Evolutionary conservation across 169 alveolate species (phyloP).

Genomic region (Besnoitia besnoiti): DNA sequence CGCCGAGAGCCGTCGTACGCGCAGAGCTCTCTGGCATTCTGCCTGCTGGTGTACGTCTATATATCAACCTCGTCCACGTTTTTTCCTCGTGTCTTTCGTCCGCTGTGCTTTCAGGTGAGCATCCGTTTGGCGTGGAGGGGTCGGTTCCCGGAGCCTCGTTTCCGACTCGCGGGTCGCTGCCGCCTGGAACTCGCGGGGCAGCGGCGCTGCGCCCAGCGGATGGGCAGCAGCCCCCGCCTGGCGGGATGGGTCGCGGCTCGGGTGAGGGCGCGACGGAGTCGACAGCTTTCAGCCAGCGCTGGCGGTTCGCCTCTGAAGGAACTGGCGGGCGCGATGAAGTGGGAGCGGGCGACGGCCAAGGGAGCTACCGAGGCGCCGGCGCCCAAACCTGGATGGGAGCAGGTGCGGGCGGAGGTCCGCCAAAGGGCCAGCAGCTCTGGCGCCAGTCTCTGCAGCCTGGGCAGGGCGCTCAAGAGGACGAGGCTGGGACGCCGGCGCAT

Average conservation of each 20-base stretch:
- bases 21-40: too few relatives aligned
- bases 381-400: conserved; percentile 17
- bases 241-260: neutral
- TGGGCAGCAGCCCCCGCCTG: neutral
- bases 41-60: neutral
- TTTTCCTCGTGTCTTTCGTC: neutral
- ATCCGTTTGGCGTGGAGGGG: neutral
- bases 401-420: neutral
- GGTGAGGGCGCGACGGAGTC: too few relatives aligned
- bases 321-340: neutral
- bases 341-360: neutral
- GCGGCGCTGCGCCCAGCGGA: neutral
- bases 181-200: neutral
- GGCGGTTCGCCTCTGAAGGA: neutral
- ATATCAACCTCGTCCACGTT: neutral
- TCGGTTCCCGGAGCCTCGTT: neutral
- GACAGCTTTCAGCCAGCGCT: neutral
- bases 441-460: neutral
- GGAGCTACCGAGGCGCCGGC: neutral
- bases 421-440: conserved; percentile 19
- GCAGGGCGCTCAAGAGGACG: neutral
- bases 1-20: too few relatives aligned
- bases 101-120: neutral
- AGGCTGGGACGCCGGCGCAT: neutral
- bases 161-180: neutral